A percentile compares a stretch with the other conserved stretches of the same genome.
Evolutionary conservation across 495 filamentous ascomycete species (phyloP).

Genomic region (Physcia stellaris): DNA sequence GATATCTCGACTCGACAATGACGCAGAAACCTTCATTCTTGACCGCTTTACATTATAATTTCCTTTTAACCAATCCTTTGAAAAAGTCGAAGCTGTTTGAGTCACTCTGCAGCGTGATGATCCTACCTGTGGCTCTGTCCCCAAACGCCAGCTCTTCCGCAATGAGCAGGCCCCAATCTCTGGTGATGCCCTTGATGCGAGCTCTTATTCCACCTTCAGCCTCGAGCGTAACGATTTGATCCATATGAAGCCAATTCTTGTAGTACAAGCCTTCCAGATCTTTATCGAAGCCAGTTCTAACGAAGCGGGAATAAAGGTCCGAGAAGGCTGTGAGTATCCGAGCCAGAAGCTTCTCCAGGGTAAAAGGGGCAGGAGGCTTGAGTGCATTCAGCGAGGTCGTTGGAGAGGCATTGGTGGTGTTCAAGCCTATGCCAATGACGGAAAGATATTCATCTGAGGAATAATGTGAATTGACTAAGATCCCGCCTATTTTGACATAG

Average conservation of each 20-base stretch:
- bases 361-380: constrained; percentile 43
- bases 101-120: constrained; percentile 83
- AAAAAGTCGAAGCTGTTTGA: constrained; percentile 99
- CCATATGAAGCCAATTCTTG: constrained; percentile 73
- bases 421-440: constrained; percentile 81
- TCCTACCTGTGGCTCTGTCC: constrained; percentile 58
- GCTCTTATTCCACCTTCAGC: constrained; percentile 64
- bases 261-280: constrained; percentile 72
- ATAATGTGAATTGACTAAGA: constrained; percentile 83
- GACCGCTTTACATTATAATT: constrained; percentile 32
- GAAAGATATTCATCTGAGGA: constrained; percentile 65
- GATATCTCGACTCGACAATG: neutral
- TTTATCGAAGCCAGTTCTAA: constrained; percentile 53
- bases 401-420: constrained; percentile 72
- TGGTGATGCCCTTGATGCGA: constrained; percentile 77
- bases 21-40: neutral
- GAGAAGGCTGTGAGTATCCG: constrained; percentile 72
- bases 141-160: constrained; percentile 69
- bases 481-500: constrained; percentile 88
- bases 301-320: constrained; percentile 60
- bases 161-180: constrained; percentile 72
- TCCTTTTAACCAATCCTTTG: constrained; percentile 71
- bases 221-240: constrained; percentile 83
- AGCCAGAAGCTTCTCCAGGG: constrained; percentile 71
- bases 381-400: constrained; percentile 78